phyloP scores from a whole-genome alignment of 2,329 filamentous ascomycete species.

The Endoconidiophora polonica region DNA sequence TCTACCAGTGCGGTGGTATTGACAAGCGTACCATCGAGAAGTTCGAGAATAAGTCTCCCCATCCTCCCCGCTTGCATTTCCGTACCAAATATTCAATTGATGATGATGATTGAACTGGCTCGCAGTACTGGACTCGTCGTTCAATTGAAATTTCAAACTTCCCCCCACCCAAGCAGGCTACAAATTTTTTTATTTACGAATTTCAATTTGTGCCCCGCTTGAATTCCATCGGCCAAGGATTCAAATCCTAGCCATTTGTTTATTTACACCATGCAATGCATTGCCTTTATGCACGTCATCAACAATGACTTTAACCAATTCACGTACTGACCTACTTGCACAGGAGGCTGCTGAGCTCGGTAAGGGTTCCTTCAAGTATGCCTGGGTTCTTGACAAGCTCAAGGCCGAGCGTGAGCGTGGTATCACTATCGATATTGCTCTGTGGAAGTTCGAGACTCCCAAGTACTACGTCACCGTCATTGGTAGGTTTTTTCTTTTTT shows the following conservation, averaged over 20 bases:
- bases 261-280: background rate
- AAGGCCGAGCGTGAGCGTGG: slow-evolving; percentile 99
- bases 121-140: background rate
- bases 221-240: background rate
- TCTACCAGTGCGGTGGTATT: slow-evolving; percentile 99
- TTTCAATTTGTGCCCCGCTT: slow-evolving; percentile 1
- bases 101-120: background rate
- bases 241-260: background rate
- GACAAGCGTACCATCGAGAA: slow-evolving; percentile 99
- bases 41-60: slow-evolving; percentile 80
- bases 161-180: background rate
- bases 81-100: slow-evolving; percentile 7
- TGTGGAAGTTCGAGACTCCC: slow-evolving; percentile 99
- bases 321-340: slow-evolving; percentile 16
- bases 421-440: slow-evolving; percentile 99
- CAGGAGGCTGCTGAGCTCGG: slow-evolving; percentile 97
- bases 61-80: slow-evolving; percentile 12
- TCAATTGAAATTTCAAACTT: slow-evolving; percentile 14
- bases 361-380: slow-evolving; percentile 99
- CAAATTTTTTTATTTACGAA: slow-evolving; percentile 13
- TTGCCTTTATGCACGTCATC: slow-evolving; percentile 2
- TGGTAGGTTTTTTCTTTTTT: slow-evolving; percentile 37
- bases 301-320: background rate
- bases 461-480: slow-evolving; percentile 98
- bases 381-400: slow-evolving; percentile 99